phyloP scores from a whole-genome alignment of 2,329 filamentous ascomycete genomes.

The Microsporum ferrugineum region DNA sequence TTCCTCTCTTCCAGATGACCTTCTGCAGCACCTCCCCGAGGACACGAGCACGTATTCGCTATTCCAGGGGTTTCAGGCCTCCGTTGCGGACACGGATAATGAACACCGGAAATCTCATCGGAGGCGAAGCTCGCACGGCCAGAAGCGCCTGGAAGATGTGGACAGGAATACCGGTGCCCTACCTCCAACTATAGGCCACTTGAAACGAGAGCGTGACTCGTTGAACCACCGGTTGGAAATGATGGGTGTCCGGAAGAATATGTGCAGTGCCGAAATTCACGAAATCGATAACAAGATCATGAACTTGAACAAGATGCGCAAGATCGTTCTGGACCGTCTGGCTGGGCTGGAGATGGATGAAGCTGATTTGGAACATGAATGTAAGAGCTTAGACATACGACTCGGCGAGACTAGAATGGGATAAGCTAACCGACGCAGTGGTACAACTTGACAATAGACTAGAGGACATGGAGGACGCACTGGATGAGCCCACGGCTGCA shows the following conservation, averaged over 20 bases:
- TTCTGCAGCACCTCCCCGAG: constrained; percentile 80
- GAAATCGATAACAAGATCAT: constrained; percentile 96
- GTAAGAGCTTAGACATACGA: constrained; percentile 33
- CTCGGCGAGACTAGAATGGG: constrained; percentile 19
- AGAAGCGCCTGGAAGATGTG: constrained; percentile 55
- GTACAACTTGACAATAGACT: constrained; percentile 50
- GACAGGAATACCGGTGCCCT: constrained; percentile 46
- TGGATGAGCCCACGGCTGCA: constrained; percentile 32
- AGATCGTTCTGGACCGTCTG: constrained; percentile 77
- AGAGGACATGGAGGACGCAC: constrained; percentile 51
- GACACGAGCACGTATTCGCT: constrained; percentile 77
- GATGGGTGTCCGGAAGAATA: constrained; percentile 86
- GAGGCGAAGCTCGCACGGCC: constrained; percentile 59
- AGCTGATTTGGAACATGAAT: constrained; percentile 74
- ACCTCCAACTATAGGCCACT: constrained; percentile 56
- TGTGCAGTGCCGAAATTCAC: constrained; percentile 90
- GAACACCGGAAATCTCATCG: constrained; percentile 58
- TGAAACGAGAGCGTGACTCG: constrained; percentile 68
- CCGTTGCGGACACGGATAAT: constrained; percentile 56
- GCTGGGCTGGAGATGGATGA: constrained; percentile 85
- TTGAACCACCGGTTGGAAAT: constrained; percentile 82
- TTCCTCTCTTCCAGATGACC: constrained; percentile 76
- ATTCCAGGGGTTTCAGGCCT: constrained; percentile 93
- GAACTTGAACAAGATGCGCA: constrained; percentile 84
- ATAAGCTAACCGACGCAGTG: constrained; percentile 26